Conservation (phyloP, 75 land plant species). For the Selaginella moellendorffii region DNA sequence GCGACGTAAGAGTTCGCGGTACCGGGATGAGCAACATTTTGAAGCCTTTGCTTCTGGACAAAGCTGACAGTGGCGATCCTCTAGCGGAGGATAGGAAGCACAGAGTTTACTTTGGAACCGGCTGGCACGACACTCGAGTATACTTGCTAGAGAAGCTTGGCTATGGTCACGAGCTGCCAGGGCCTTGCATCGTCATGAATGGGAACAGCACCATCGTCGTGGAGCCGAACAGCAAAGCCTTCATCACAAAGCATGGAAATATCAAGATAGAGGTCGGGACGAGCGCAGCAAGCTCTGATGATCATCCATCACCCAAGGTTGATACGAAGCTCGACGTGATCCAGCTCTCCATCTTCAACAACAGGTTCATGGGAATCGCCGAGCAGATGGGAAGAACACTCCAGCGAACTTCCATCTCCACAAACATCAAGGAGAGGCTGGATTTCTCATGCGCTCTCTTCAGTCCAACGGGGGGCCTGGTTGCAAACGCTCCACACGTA, state of each 20-base stretch:
- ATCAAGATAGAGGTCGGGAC: neutral
- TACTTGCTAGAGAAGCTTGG: neutral
- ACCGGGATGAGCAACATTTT: conserved; percentile 1
- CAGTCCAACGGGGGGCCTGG: neutral
- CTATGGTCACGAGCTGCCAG: neutral
- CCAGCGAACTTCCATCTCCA: conserved; percentile 2
- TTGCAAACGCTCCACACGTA: conserved; percentile 2
- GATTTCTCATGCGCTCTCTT: conserved; percentile 2
- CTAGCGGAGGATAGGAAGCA: neutral
- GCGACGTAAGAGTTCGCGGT: conserved; percentile 5
- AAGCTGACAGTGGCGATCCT: neutral
- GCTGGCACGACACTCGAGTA: neutral
- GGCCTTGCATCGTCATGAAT: neutral
- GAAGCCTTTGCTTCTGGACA: neutral
- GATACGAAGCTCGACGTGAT: neutral
- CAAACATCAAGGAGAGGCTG: conserved; percentile 6
- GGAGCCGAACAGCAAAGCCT: conserved; percentile 1
- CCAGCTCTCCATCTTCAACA: conserved; percentile 7
- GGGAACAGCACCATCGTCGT: conserved; percentile 6
- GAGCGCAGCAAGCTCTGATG: neutral
- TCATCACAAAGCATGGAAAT: neutral
- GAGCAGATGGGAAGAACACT: conserved; percentile 10
- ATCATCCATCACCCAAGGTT: neutral
- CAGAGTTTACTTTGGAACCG: neutral
- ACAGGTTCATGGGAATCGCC: conserved; percentile 8